Evolutionary conservation across 108 stramenopile genomes (phyloP).

Genomic region (Craspedostauros australis): DNA sequence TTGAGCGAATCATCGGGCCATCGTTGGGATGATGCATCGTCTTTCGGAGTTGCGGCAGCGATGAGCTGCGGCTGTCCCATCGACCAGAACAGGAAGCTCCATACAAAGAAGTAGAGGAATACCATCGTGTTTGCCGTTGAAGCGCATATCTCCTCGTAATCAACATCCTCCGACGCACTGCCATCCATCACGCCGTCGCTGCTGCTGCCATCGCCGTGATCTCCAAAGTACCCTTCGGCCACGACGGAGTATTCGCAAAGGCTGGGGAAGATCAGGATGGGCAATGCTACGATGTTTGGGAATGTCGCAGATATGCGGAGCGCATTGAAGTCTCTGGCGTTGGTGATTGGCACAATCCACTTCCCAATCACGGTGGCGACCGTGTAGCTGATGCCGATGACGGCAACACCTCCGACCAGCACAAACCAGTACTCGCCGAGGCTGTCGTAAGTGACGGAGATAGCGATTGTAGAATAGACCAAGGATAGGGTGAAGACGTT

Average conservation of each 20-base stretch:
- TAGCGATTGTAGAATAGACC: constrained; percentile 50
- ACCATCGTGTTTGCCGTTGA: constrained; percentile 58
- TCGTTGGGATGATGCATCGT: constrained; percentile 6
- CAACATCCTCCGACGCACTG: background rate
- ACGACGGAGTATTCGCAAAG: constrained; percentile 69
- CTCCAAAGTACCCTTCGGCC: constrained; percentile 27
- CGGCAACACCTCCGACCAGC: constrained; percentile 39
- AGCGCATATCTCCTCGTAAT: constrained; percentile 37
- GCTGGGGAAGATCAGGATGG: constrained; percentile 69
- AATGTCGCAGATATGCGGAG: constrained; percentile 57
- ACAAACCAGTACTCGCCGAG: constrained; percentile 63
- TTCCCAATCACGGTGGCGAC: constrained; percentile 43
- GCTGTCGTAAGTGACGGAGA: constrained; percentile 35
- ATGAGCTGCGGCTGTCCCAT: constrained; percentile 49
- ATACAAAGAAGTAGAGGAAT: constrained; percentile 68
- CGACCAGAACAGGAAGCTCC: constrained; percentile 50
- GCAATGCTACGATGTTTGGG: constrained; percentile 69
- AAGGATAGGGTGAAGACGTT: constrained; percentile 54
- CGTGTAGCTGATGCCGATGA: constrained; percentile 39
- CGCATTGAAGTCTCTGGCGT: constrained; percentile 36
- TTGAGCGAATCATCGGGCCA: too few species aligned
- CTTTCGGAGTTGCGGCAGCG: constrained; percentile 5
- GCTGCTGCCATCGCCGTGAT: background rate
- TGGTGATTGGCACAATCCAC: constrained; percentile 10
- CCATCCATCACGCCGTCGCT: background rate